Conservation (phyloP, 1,284 basidiomycete genomes). For the Heterobasidion occidentale region DNA sequence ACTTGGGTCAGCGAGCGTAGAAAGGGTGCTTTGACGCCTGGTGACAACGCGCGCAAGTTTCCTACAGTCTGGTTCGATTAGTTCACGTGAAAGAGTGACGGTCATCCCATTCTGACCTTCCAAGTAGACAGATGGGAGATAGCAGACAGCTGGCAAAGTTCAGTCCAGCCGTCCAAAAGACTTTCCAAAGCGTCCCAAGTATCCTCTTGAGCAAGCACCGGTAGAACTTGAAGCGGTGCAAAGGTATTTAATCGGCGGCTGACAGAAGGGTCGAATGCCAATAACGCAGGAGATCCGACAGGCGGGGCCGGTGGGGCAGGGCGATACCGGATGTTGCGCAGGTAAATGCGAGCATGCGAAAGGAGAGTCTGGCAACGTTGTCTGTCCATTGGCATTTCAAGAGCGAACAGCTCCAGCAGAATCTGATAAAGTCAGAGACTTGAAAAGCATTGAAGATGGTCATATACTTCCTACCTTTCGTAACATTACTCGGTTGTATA, state of each 20-base stretch:
- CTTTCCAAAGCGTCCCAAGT: slow-evolving; percentile 46
- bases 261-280: slow-evolving; percentile 65
- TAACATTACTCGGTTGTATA: slow-evolving; percentile 46
- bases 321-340: slow-evolving; percentile 31
- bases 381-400: slow-evolving; percentile 27
- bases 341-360: slow-evolving; percentile 29
- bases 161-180: slow-evolving; percentile 51
- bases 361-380: slow-evolving; percentile 31
- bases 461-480: slow-evolving; percentile 39
- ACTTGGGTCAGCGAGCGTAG: not conserved
- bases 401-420: slow-evolving; percentile 44
- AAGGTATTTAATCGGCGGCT: slow-evolving; percentile 63
- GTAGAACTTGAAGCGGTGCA: slow-evolving; percentile 63
- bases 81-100: not conserved
- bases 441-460: not conserved
- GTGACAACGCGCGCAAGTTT: not conserved
- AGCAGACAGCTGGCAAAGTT: slow-evolving; percentile 38
- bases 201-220: slow-evolving; percentile 38
- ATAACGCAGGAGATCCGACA: slow-evolving; percentile 39
- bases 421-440: slow-evolving; percentile 21
- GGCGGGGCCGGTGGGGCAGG: slow-evolving; percentile 26
- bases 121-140: slow-evolving; percentile 44
- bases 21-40: not conserved
- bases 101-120: slow-evolving; percentile 37
- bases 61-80: not conserved